Conservation (phyloP, 2,329 filamentous ascomycete genomes). For the Trematosphaeria pertusa region DNA sequence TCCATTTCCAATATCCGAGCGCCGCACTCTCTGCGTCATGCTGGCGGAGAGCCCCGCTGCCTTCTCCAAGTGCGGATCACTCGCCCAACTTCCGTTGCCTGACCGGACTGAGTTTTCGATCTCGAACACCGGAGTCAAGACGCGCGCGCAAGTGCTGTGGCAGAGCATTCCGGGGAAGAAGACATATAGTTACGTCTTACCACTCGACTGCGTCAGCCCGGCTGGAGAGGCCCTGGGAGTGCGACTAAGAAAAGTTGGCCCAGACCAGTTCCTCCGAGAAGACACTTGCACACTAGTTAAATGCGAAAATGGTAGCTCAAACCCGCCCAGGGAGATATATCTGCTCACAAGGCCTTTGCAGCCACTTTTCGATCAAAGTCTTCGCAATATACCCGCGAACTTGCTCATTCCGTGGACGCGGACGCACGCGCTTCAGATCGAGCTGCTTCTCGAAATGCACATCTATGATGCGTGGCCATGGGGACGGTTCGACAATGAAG, state of each 20-base stretch:
- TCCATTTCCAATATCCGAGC: background rate
- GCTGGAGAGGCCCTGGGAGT: background rate
- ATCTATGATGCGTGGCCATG: slow-evolving; percentile 2
- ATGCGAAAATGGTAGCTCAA: slow-evolving; percentile 2
- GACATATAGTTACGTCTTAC: slow-evolving; percentile 2
- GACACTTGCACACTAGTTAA: background rate
- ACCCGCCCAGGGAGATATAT: background rate
- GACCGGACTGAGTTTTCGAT: slow-evolving; percentile 1
- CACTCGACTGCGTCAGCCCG: background rate
- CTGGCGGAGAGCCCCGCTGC: background rate
- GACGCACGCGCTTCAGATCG: background rate
- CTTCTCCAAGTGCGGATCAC: background rate
- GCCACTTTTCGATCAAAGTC: background rate
- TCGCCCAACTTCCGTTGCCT: background rate
- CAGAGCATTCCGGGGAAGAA: background rate
- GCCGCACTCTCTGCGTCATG: background rate
- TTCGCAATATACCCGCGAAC: too few relatives aligned
- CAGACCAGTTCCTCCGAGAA: slow-evolving; percentile 4
- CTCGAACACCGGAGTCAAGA: slow-evolving; percentile 6
- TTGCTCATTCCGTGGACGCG: background rate
- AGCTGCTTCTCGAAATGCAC: background rate
- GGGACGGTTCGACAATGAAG: slow-evolving; percentile 5
- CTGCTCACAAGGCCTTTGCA: background rate
- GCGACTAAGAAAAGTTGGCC: slow-evolving; percentile 3
- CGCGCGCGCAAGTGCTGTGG: background rate